Percentiles rank a stretch among this genome's conserved stretches.
Evolutionary conservation across 306 rosid species (phyloP).

Genomic region (Vigna nakashimae): DNA sequence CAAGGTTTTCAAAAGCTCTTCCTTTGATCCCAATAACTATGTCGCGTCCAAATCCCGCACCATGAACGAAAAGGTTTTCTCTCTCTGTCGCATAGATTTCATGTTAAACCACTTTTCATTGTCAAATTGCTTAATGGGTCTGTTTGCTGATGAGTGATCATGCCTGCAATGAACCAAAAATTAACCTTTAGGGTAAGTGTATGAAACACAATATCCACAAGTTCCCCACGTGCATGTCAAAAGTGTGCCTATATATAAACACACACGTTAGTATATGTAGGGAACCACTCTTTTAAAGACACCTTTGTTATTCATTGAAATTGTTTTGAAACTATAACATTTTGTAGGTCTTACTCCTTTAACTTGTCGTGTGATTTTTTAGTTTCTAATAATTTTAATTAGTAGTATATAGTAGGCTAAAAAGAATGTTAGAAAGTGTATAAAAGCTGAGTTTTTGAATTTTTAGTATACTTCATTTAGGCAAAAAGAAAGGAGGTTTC

Average conservation of each 20-base stretch:
- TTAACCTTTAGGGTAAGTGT: background rate
- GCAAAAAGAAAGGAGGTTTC: background rate
- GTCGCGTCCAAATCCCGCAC: conserved; percentile 74
- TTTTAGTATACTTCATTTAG: background rate
- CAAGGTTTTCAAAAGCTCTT: conserved; percentile 68
- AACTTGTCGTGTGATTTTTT: too few species aligned
- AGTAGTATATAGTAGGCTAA: background rate
- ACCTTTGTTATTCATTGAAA: background rate
- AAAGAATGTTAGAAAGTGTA: too few species aligned
- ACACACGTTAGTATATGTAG: background rate
- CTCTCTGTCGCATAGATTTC: background rate
- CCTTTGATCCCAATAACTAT: conserved; percentile 67
- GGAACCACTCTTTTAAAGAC: background rate
- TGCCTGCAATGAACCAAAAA: background rate
- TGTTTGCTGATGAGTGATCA: background rate
- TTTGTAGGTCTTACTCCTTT: background rate
- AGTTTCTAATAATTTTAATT: background rate
- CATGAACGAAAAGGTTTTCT: conserved; percentile 79
- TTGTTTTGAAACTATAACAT: background rate
- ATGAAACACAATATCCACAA: background rate
- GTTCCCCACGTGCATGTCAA: background rate
- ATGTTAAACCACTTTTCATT: background rate
- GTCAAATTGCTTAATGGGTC: background rate
- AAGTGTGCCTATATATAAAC: background rate
- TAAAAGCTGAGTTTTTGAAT: background rate